Evolutionary conservation across 225 moss, liverwort and hornwort genomes (phyloP).

Genomic region (Polytrichum formosum): DNA sequence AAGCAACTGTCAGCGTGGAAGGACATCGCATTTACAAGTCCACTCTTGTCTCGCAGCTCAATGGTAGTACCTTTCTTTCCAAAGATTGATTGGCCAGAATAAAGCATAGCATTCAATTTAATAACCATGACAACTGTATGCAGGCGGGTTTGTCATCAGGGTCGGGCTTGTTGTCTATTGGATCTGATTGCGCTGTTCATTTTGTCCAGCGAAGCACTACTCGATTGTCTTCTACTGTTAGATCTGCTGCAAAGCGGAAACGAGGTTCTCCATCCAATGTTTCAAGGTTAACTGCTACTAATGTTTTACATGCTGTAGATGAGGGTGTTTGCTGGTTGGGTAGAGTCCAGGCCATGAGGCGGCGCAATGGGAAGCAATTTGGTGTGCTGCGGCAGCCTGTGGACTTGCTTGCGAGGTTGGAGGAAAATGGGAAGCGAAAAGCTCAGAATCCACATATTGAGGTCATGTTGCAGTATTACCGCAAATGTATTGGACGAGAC

Average conservation of each 20-base stretch:
- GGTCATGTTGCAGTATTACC: neutral
- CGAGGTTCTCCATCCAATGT: neutral
- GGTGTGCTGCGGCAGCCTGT: neutral
- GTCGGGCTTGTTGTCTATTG: neutral
- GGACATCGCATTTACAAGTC: neutral
- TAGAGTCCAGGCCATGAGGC: conserved; percentile 1
- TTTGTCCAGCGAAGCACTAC: conserved; percentile 1
- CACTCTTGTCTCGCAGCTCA: neutral
- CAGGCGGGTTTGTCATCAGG: neutral
- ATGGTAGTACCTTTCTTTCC: neutral
- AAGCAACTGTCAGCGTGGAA: neutral
- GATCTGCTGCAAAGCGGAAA: neutral
- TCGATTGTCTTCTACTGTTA: neutral
- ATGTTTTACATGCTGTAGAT: neutral
- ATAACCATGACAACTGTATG: conserved; percentile 1
- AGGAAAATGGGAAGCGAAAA: neutral
- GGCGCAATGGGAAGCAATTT: neutral
- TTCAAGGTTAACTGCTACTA: neutral
- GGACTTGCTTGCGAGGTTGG: neutral
- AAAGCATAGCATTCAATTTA: neutral
- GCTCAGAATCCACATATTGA: neutral
- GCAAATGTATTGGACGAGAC: neutral
- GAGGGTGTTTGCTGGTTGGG: conserved; percentile 6
- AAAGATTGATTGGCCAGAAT: neutral
- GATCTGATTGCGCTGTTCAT: conserved; percentile 1